Evolutionary conservation across 371 early-diverging fungal genomes (phyloP).

Genomic region (Mortierella sp.): DNA sequence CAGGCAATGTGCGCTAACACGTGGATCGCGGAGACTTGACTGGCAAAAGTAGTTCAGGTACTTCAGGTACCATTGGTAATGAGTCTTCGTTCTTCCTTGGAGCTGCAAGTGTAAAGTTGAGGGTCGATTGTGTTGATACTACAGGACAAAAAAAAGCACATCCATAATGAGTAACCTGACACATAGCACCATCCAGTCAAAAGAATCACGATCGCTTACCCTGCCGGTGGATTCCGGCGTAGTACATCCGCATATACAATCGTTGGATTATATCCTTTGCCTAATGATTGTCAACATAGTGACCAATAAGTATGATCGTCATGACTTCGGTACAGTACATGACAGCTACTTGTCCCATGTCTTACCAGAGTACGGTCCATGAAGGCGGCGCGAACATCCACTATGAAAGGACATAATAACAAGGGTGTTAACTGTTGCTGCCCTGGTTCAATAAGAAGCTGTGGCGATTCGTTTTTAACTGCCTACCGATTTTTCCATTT

Average conservation of each 20-base stretch:
- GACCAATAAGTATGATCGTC: not conserved
- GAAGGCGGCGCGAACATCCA: constrained; percentile 45
- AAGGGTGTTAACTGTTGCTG: not conserved
- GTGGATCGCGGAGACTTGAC: too few relatives aligned
- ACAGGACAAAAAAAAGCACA: not conserved
- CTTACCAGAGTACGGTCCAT: constrained; percentile 46
- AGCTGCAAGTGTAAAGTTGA: not conserved
- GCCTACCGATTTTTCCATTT: constrained; percentile 41
- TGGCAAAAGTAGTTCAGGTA: too few relatives aligned
- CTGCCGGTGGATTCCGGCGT: constrained; percentile 37
- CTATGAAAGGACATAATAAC: constrained; percentile 1
- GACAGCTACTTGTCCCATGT: not conserved
- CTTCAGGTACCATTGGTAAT: not conserved
- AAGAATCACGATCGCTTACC: constrained; percentile 11
- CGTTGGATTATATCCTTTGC: constrained; percentile 48
- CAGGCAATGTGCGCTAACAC: too few relatives aligned
- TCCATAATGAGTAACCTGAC: not conserved
- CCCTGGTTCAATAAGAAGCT: not conserved
- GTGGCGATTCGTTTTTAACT: not conserved
- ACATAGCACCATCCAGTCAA: not conserved
- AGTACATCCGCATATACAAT: constrained; percentile 31
- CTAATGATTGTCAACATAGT: constrained; percentile 4
- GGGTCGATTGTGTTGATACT: not conserved
- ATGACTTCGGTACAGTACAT: not conserved
- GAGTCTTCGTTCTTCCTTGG: not conserved